These are phyloP conservation scores for Naegleria fowleri DNA, from an alignment of 208 protist genomes.

Conservation along the genomic window DNA sequence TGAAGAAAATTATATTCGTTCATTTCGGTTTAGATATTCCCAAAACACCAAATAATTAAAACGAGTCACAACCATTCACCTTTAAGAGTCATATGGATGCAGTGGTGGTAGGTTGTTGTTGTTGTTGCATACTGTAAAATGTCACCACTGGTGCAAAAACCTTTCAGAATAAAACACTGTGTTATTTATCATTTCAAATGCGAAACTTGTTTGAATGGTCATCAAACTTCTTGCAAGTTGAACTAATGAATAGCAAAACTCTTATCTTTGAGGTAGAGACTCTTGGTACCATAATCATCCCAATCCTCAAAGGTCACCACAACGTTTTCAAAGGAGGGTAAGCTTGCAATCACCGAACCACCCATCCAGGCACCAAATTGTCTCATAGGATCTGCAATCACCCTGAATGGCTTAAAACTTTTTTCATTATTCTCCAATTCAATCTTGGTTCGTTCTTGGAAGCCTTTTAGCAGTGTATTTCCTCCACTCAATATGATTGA, in stretches of 20 bases:
- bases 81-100: too few species aligned
- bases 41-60: too few species aligned
- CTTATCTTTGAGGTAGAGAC: background rate
- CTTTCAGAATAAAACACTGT: too few species aligned
- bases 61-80: too few species aligned
- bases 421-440: slow-evolving; percentile 47
- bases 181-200: too few species aligned
- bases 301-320: slow-evolving; percentile 68
- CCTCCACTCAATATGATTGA: slow-evolving; percentile 90
- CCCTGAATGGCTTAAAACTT: slow-evolving; percentile 39
- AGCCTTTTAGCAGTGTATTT: slow-evolving; percentile 66
- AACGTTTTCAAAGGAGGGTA: slow-evolving; percentile 54
- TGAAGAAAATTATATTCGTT: background rate
- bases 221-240: too few species aligned
- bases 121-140: too few species aligned
- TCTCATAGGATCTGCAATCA: slow-evolving; percentile 66
- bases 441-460: slow-evolving; percentile 67
- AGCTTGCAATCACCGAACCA: slow-evolving; percentile 47
- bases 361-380: slow-evolving; percentile 69
- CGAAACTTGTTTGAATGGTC: too few species aligned
- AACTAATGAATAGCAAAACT: too few species aligned
- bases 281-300: slow-evolving; percentile 59
- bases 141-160: too few species aligned
- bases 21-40: background rate
- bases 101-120: too few species aligned